Base-by-base conservation (phyloP, 1,284 basidiomycete species). In the Porodaedalea pini region DNA sequence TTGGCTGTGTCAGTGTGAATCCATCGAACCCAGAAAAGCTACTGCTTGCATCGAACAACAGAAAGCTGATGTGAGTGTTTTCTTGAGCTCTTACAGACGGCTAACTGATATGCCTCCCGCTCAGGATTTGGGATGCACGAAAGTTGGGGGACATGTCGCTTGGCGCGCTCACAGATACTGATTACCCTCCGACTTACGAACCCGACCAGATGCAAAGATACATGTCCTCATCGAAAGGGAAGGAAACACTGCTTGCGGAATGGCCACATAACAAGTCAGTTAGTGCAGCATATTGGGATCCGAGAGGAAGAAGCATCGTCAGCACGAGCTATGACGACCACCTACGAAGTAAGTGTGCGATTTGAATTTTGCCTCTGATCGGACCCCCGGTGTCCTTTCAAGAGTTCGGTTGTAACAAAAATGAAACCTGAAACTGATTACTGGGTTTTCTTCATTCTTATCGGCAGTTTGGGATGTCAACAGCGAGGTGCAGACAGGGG, bases 311-410 rank as follows among this genome's bases (percentile, higher is more conserved):
- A 34, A 76, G 80, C 51, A 83, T 92, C 60, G 82, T 91, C 39
- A 90, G 87, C 68, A 92, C 90, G 4, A 83, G 83, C 66, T 91
- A 92, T 64, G 90, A 92, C 63, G 83, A 92, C 70, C 80, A 77
- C 1, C 63, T 92, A 36, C 75, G 87, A 64, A 63, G 89, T 90
- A 66, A 63, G 85, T 73, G 11, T 25, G 7, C 11, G 23, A 21
- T 60, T 56, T 54, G 7, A n/a, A 52, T 21, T 29, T 47, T 19
- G 36, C n/a, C 4, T 32, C 8, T 3, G 21, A 27, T 5, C 21
- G 21, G 15, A 5, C 21, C 15, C 29, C 21, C 5, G 41, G 13
- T 15, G n/a, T 27, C 45, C 25, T 31, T 15, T 40, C 13, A 25
- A 34, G 37, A 25, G n/a, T 5, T 48, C 34, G 23, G 39, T 27